Conservation (phyloP, 306 rosid species). For the Cicer yamashitae region DNA sequence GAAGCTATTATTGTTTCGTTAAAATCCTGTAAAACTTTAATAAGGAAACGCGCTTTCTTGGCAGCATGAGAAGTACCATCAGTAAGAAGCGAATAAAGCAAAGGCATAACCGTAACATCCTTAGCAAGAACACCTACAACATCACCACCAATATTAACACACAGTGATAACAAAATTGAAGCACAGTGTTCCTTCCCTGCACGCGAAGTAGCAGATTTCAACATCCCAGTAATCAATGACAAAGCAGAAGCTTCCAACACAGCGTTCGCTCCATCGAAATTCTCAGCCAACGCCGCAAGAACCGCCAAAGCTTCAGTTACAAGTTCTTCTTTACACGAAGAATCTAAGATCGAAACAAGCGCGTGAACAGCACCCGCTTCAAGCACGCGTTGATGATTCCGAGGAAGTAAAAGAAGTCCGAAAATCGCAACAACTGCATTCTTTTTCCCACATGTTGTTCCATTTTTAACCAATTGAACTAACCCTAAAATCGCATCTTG, state of each 20-base stretch:
- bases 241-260: slow-evolving; percentile 50
- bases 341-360: slow-evolving; percentile 53
- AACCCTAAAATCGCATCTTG: slow-evolving; percentile 59
- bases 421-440: slow-evolving; percentile 78
- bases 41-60: slow-evolving; percentile 73
- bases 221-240: slow-evolving; percentile 41
- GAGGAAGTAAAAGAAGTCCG: slow-evolving; percentile 60
- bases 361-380: slow-evolving; percentile 60
- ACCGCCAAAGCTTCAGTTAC: slow-evolving; percentile 62
- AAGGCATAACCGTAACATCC: slow-evolving; percentile 59
- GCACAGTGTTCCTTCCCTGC: slow-evolving; percentile 67
- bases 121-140: slow-evolving; percentile 58
- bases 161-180: slow-evolving; percentile 63
- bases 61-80: slow-evolving; percentile 62
- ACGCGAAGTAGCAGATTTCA: slow-evolving; percentile 42
- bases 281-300: slow-evolving; percentile 66
- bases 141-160: slow-evolving; percentile 61
- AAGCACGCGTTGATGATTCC: slow-evolving; percentile 58
- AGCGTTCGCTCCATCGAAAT: slow-evolving; percentile 56
- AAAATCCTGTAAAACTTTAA: slow-evolving; percentile 65
- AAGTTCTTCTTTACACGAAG: slow-evolving; percentile 58
- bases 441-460: slow-evolving; percentile 70
- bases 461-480: slow-evolving; percentile 63
- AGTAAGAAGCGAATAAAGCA: slow-evolving; percentile 62
- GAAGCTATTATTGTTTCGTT: slow-evolving; percentile 52